Evolutionary conservation across 2,329 filamentous ascomycete species (phyloP), one percentile per base, ranked within the genome.

Genomic region (Colletotrichum shisoi): DNA sequence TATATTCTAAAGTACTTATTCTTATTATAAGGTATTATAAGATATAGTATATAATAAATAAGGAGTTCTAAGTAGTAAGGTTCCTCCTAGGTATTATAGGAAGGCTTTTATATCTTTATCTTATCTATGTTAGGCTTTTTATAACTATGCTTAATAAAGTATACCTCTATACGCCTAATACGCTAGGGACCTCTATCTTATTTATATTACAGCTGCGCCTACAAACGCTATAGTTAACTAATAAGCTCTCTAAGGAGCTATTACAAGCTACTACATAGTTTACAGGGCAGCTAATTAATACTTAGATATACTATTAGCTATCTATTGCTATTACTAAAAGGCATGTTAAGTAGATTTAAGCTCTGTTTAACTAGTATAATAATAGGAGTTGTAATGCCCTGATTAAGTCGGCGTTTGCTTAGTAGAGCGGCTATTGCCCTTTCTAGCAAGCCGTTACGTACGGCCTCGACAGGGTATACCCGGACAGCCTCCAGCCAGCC

Each of bases 261-360:
- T 0, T 4, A 1, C 9, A 3, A 19, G 49, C 49, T 3, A 37
- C 5, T 5, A 15, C 49, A 7, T 0, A 19, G 9, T 11, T 52
- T 7, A 12, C 17, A 5, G 49, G 49, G 1, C 49, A 9, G 31
- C 4, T 31, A 1, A 52, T 37, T 2, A 52, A 39, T 8, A 52
- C 49, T 19, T 31, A 17, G 17, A 52, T n/a, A 13, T 52, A 52
- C 49, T 31, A n/a, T 37, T 31, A 52, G 31, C 31, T 52, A 4
- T 52, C 49, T 19, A 52, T 21, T 12, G 49, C 49, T 9, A 52
- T 52, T n/a, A 52, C 49, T 9, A 31, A 52, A 37, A 1, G 49
- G 49, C 49, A 52, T 15, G 9, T 52, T 15, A 52, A 37, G 15
- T 31, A 52, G 15, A 52, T 49, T n/a, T n/a, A n/a, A n/a, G n/a